Base-by-base conservation (phyloP, 1,284 basidiomycete genomes). In the Veloporphyrellus conicus region DNA sequence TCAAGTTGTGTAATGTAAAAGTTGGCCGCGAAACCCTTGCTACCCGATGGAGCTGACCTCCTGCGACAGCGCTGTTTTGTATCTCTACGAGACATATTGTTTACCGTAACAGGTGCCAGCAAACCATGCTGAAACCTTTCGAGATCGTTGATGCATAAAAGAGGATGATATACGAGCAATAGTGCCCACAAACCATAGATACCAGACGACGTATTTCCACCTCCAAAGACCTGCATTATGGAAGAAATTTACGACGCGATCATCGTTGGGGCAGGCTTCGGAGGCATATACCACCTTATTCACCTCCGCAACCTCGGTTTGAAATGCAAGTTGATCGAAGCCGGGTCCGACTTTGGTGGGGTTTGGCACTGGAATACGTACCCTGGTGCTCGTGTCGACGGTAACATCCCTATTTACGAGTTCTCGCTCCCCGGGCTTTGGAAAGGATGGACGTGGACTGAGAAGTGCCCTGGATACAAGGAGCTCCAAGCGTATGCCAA, bases 281-380 rank as follows among this genome's bases (percentile, higher is more conserved):
- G 54, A 5, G 56, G 56, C 9, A 31, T 57, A 12, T n/a, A 50
- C 15, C 51, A 54, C 1, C 42, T 58, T 2, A 43, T 55, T 8
- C 38, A 37, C 18, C 9, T 60, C 11, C 45, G 55, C 29, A 6
- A 46, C 18, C 43, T 49, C 4, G 57, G 58, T 3, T 20, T 60
- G 31, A 41, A 32, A 11, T 60, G 55, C 45, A 41, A 9, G 3
- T 12, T 53, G 11, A 41, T 58, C 34, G 56, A 58, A 0, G 48
- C 52, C 8, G 55, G 43, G 1, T 58, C 58, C 0, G 52, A 58
- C 22, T 40, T 58, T 0, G 58, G 58, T 9, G 54, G 54, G 7
- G 40, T 41, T 3, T 56, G 55, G 55, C 19, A 45, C 29, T 60
- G 56, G 56, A 60, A 55, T 47, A 53, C 15, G 14, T 60, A 58